Evolutionary conservation across 495 filamentous ascomycete species (phyloP).

Genomic region (Penicillium robsamsonii): DNA sequence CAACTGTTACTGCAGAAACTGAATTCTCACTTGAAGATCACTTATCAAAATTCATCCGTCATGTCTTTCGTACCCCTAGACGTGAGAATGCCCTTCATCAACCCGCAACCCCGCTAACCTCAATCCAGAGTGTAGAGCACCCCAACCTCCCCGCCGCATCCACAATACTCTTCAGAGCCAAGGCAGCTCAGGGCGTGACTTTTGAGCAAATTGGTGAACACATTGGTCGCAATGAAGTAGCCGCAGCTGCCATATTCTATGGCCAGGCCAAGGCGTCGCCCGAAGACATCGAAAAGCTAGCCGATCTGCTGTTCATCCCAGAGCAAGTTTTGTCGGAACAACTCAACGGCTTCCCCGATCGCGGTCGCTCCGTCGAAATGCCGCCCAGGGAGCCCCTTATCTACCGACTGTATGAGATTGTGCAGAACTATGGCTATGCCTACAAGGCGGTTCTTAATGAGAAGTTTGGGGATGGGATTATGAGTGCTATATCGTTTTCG

Average conservation of each 20-base stretch:
- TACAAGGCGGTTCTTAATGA: conserved; percentile 97
- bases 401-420: conserved; percentile 92
- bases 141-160: conserved; percentile 65
- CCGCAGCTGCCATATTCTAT: conserved; percentile 91
- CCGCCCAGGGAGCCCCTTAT: conserved; percentile 91
- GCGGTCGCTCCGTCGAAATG: conserved; percentile 85
- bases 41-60: neutral
- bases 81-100: conserved; percentile 19
- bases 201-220: conserved; percentile 78
- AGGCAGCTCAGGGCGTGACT: conserved; percentile 68
- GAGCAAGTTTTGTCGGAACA: conserved; percentile 57
- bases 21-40: neutral
- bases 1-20: neutral
- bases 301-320: conserved; percentile 62
- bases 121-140: conserved; percentile 38
- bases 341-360: conserved; percentile 73
- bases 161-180: conserved; percentile 78
- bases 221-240: conserved; percentile 84
- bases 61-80: conserved; percentile 47
- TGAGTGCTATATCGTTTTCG: conserved; percentile 93
- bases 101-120: conserved; percentile 6
- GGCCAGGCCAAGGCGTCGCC: conserved; percentile 79
- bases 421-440: conserved; percentile 97
- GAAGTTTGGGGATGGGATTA: conserved; percentile 98
- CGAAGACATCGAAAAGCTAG: conserved; percentile 74